phyloP scores from a whole-genome alignment of 805 yeast genomes.

The Sungouiella blattae region DNA sequence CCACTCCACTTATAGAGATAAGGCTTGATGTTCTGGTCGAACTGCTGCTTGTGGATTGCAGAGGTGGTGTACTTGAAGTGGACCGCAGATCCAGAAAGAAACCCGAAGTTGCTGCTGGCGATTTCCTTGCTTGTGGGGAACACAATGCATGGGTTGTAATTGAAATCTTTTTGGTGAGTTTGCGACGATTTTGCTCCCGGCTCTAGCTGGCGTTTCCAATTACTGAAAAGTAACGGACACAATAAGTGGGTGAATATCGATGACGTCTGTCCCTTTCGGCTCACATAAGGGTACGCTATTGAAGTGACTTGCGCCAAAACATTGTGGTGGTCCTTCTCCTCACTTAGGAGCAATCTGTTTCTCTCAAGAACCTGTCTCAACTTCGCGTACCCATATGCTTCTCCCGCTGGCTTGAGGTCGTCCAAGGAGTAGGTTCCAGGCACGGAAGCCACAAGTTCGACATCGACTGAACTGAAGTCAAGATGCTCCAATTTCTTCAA shows the following conservation, averaged over 20 bases:
- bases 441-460: slow-evolving; percentile 53
- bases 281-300: slow-evolving; percentile 43
- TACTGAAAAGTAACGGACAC: slow-evolving; percentile 41
- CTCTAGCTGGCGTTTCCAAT: slow-evolving; percentile 17
- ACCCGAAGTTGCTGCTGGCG: slow-evolving; percentile 40
- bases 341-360: slow-evolving; percentile 25
- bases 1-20: slow-evolving; percentile 45
- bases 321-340: slow-evolving; percentile 18
- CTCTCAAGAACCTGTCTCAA: slow-evolving; percentile 38
- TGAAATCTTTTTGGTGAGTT: slow-evolving; percentile 20
- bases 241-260: slow-evolving; percentile 48
- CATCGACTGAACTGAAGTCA: slow-evolving; percentile 47
- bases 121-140: slow-evolving; percentile 45
- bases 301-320: slow-evolving; percentile 47
- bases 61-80: slow-evolving; percentile 39
- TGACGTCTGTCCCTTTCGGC: slow-evolving; percentile 20
- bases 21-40: slow-evolving; percentile 36
- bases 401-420: slow-evolving; percentile 12
- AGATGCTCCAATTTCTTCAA: slow-evolving; percentile 25
- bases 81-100: slow-evolving; percentile 46
- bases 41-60: slow-evolving; percentile 29
- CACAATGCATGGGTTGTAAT: slow-evolving; percentile 34
- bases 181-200: slow-evolving; percentile 24
- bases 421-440: slow-evolving; percentile 38
- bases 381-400: slow-evolving; percentile 47